Evolutionary conservation across 2,329 filamentous ascomycete species (phyloP), one percentile per base, ranked within the genome.

Genomic region (Gyromitra esculenta): DNA sequence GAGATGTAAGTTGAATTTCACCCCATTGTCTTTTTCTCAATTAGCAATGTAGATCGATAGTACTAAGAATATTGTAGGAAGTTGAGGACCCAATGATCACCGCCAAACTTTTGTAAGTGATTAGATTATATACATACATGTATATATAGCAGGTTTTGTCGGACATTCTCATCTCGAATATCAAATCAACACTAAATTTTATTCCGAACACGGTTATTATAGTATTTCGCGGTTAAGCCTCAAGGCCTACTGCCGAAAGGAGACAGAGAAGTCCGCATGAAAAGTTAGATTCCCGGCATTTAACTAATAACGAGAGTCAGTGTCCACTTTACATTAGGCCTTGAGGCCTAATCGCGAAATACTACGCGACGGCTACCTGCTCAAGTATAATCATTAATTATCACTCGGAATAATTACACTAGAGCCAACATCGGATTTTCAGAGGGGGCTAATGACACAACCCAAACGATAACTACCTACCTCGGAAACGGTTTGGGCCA

Each of bases 61-160:
- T 31, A 31, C 52, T 77, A 65, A 77, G 31, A 45, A 11, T 31
- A 43, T n/a, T 74, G 15, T 25, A 77, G 71, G 70, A 77, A 37
- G 71, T 77, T 54, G 75, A 77, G 60, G 50, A 59, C 11, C 75
- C 75, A 5, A 77, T 77, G 75, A 62, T 77, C 45, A 70, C 57
- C 9, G 41, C 70, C 9, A 41, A 37, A 8, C 15, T 37, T 59
- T 63, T 76, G 31, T 76, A 73, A 62, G 35, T 45, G 15, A 25
- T 5, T 13, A 15, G 1, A 21, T 72, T 41, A 31, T 31, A 31
- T 48, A 37, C 7, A 60, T 31, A 31, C 4, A 31, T 31, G 2
- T 31, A 50, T n/a, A 35, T 6, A 31, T 8, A 41, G 13, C 15
- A 0, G 25, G 39, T 4, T 11, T 21, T 63, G 25, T 57, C 41